Evolutionary conservation across 805 yeast genomes (phyloP).

Genomic region (Candida silvatica): DNA sequence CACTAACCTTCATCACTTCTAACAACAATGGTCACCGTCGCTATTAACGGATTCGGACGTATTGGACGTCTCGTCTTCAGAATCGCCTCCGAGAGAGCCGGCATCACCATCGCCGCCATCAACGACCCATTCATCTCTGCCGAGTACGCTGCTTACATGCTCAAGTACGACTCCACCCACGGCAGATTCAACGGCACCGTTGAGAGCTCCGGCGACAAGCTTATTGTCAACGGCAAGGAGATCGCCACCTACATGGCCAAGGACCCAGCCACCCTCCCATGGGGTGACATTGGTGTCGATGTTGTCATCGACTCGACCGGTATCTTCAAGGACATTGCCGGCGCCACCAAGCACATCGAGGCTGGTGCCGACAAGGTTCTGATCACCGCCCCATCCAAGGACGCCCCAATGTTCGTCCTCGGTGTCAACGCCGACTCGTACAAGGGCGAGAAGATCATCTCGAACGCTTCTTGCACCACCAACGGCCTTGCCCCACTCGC

Average conservation of each 20-base stretch:
- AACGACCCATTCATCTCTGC: constrained; percentile 88
- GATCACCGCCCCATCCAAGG: constrained; percentile 90
- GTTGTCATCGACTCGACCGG: constrained; percentile 91
- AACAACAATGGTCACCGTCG: constrained; percentile 59
- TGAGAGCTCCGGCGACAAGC: constrained; percentile 40
- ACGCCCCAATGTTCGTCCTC: constrained; percentile 91
- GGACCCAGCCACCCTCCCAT: constrained; percentile 82
- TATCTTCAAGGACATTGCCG: constrained; percentile 77
- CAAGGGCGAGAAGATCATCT: constrained; percentile 68
- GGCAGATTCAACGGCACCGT: constrained; percentile 79
- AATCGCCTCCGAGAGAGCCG: constrained; percentile 65
- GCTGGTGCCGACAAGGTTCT: constrained; percentile 95
- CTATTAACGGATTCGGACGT: constrained; percentile 94
- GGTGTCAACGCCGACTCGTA: constrained; percentile 84
- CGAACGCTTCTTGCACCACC: constrained; percentile 95
- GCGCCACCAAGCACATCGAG: constrained; percentile 75
- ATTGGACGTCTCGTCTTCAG: constrained; percentile 86
- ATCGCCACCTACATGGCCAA: constrained; percentile 69
- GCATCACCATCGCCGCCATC: constrained; percentile 78
- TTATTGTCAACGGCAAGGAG: constrained; percentile 61
- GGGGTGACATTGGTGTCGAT: constrained; percentile 79
- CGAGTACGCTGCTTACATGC: constrained; percentile 91
- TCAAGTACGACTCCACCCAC: constrained; percentile 93
- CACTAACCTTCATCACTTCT: too few relatives aligned
- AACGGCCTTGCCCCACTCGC: constrained; percentile 94